phyloP scores from a whole-genome alignment of 495 filamentous ascomycete species.

The Cudoniella acicularis region DNA sequence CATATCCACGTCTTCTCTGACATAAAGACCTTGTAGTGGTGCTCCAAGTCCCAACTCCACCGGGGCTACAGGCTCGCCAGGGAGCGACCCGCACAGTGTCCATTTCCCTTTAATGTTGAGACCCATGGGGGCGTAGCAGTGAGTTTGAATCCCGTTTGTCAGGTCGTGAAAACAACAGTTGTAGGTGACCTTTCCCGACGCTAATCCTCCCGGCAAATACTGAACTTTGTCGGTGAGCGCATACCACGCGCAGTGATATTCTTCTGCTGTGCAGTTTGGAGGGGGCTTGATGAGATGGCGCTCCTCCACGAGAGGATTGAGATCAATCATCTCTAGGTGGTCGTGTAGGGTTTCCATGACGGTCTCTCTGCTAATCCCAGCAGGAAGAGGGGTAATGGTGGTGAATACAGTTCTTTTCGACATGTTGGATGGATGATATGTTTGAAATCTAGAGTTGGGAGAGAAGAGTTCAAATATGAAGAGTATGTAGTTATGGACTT shows the following conservation, averaged over 20 bases:
- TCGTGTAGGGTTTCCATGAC: conserved; percentile 68
- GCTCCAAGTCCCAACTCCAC: conserved; percentile 57
- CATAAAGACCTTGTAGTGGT: conserved; percentile 63
- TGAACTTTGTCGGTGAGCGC: conserved; percentile 65
- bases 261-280: conserved; percentile 57
- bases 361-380: conserved; percentile 58
- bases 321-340: conserved; percentile 73
- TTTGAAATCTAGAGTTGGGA: not conserved
- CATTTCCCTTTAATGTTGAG: conserved; percentile 69
- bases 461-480: not conserved
- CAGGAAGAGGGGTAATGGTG: conserved; percentile 66
- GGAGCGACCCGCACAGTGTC: conserved; percentile 57
- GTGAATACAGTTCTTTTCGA: conserved; percentile 59
- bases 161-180: conserved; percentile 71
- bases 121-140: conserved; percentile 65
- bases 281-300: conserved; percentile 62
- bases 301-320: conserved; percentile 74
- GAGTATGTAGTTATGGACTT: not conserved
- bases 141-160: conserved; percentile 65
- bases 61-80: conserved; percentile 56
- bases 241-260: conserved; percentile 69
- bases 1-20: conserved; percentile 75
- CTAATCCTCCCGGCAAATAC: conserved; percentile 64
- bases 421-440: conserved; percentile 31
- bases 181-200: conserved; percentile 66